phyloP scores from a whole-genome alignment of 73 alveolate genomes.

The Paramecium primaurelia region DNA sequence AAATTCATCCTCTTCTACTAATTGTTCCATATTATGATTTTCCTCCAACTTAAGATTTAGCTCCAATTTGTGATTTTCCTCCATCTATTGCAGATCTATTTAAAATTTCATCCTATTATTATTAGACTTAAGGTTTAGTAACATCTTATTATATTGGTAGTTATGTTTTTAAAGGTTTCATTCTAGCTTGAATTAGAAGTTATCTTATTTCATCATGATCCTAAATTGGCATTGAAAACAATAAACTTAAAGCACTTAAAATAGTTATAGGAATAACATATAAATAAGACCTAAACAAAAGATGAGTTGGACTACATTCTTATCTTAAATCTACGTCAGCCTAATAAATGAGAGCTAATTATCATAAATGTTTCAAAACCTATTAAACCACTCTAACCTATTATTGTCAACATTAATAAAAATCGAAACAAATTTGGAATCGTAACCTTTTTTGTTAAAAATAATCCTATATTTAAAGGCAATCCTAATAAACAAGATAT shows the following conservation, averaged over 20 bases:
- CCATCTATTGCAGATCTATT: neutral
- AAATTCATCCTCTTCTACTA: neutral
- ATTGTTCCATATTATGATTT: neutral
- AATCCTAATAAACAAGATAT: neutral
- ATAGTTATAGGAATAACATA: neutral
- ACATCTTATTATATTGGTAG: neutral
- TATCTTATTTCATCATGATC: constrained; percentile 36
- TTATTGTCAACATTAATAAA: neutral
- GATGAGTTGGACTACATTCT: neutral
- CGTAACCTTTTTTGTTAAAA: neutral
- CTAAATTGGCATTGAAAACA: constrained; percentile 1
- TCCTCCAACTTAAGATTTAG: neutral
- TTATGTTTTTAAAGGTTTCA: neutral
- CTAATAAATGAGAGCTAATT: neutral
- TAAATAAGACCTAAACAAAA: neutral
- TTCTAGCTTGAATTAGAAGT: neutral
- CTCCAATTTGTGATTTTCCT: neutral
- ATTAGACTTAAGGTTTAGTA: neutral
- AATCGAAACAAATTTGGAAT: constrained; percentile 16
- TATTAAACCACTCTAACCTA: neutral
- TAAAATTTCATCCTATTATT: neutral
- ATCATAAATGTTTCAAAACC: neutral
- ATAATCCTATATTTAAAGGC: constrained; percentile 24
- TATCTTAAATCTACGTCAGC: neutral
- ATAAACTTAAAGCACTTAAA: neutral